Evolutionary conservation across 2,329 filamentous ascomycete genomes (phyloP), one percentile per base, ranked within the genome.

Genomic region (Epichloe aotearoae): DNA sequence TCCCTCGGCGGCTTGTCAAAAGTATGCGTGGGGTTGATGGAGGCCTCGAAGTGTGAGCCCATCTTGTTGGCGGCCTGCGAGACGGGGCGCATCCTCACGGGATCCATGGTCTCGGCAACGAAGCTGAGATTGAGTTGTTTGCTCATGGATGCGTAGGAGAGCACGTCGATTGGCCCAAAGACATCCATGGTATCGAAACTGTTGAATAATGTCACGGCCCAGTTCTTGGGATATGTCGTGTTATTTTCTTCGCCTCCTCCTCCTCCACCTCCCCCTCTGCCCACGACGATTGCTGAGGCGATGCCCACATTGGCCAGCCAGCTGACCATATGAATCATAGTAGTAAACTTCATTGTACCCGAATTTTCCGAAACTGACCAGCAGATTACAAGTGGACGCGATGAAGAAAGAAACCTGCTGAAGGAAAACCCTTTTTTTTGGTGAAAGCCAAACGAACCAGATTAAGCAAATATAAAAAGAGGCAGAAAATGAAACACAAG

Each of bases 1-100:
- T 72, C 68, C 3, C 64, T 64, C 1, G 73, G 75, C 2, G 72
- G 68, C 3, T 67, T 61, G 45, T 62, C 67, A 56, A 79, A 80
- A 0, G 80, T 83, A 58, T 69, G 66, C 4, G 71, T 73, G 14
- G 72, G 67, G 39, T 64, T 54, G 37, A 73, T 50, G 38, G 55
- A 52, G 23, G 67, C 61, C 44, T 57, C 61, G 51, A 69, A 67
- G 43, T 56, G 55, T 17, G 61, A 62, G 52, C 59, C 57, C 51
- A 19, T 8, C 39, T 40, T 50, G 47, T 50, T 53, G 42, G 39
- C n/a, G 19, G 33, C 43, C 20, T 46, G 47, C 5, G 50, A 40
- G 56, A 63, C 61, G 4, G 55, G 52, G 7, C 62, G 56, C 4
- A 69, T 68, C 15, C 59, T 64, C 14, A 73, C 67, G 2, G 71